Evolutionary conservation across 2,329 filamentous ascomycete genomes (phyloP), one percentile per base, ranked within the genome.

Genomic region (Colletotrichum sansevieriae): DNA sequence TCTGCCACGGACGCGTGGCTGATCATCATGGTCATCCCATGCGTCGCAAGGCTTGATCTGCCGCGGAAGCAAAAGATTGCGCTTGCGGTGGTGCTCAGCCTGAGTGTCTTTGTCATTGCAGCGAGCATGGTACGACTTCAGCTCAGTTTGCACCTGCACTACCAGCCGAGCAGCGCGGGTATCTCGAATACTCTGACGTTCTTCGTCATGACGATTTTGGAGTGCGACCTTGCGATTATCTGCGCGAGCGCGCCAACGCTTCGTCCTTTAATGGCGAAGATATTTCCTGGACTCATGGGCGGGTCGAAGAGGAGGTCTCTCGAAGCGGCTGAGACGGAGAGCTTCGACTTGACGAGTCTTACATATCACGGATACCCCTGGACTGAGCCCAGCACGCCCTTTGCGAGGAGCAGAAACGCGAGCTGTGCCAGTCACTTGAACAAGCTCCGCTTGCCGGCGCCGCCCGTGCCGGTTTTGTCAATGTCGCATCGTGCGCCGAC

Each of bases 1-100:
- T 83, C 84, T n/a, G 76, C 76, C 3, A 78, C 84, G 29, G 85
- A 86, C 70, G 65, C 80, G 39, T 78, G 79, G 72, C 78, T 87
- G 10, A 77, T 86, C 56, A 59, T 75, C 2, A 73, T 86, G 4
- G 79, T 85, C 0, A 72, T 86, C 11, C 80, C 81, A 3, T 79
- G 78, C 49, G 68, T 85, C 4, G 70, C 76, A 2, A 72, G 78
- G 2, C 76, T 85, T 11, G 75, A 79, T 9, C 69, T 84, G 11
- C 77, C 77, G 13, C 74, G 74, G n/a, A 78, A 80, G 47, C 83
- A 83, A 71, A 86, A 83, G 74, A 47, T 81, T 2, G 80, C 80
- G 39, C 77, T 85, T 3, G 75, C 76, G 1, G 51, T 81, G 18
- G 82, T 87, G 74, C 78, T 87, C 59, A 80, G 78, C 11, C 75